Evolutionary conservation across 2,329 filamentous ascomycete genomes (phyloP).

Genomic region (Aspergillus sp.): DNA sequence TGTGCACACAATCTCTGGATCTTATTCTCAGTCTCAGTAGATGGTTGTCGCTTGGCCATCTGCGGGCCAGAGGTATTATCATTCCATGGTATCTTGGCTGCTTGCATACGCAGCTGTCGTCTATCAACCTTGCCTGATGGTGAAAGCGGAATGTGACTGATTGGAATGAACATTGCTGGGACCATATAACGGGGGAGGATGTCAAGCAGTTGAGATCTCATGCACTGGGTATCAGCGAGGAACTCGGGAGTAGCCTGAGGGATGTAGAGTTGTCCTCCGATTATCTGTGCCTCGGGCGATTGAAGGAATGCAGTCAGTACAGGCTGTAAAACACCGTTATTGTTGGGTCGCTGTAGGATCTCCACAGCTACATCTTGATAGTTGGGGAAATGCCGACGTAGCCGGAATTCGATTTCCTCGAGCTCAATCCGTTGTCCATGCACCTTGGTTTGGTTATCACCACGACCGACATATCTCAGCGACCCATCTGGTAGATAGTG

Average conservation of each 20-base stretch:
- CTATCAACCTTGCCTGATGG: neutral
- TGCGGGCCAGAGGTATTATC: neutral
- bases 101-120: neutral
- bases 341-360: neutral
- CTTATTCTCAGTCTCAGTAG: slow-evolving; percentile 6
- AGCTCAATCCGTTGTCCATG: slow-evolving; percentile 23
- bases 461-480: slow-evolving; percentile 17
- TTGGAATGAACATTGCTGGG: neutral
- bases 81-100: neutral
- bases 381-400: slow-evolving; percentile 2
- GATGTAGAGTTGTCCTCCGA: neutral
- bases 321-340: neutral
- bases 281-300: neutral
- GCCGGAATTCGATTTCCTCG: slow-evolving; percentile 20
- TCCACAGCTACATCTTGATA: neutral
- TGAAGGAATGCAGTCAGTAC: neutral
- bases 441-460: slow-evolving; percentile 24
- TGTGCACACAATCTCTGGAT: slow-evolving; percentile 16
- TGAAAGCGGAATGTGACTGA: neutral
- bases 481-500: slow-evolving; percentile 17
- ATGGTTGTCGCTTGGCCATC: neutral
- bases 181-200: neutral
- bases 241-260: neutral
- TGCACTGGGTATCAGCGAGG: neutral
- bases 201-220: neutral